These are phyloP conservation scores for Lactarius sp. DNA, from an alignment of 768 basidiomycete species.

Conservation along the genomic window DNA sequence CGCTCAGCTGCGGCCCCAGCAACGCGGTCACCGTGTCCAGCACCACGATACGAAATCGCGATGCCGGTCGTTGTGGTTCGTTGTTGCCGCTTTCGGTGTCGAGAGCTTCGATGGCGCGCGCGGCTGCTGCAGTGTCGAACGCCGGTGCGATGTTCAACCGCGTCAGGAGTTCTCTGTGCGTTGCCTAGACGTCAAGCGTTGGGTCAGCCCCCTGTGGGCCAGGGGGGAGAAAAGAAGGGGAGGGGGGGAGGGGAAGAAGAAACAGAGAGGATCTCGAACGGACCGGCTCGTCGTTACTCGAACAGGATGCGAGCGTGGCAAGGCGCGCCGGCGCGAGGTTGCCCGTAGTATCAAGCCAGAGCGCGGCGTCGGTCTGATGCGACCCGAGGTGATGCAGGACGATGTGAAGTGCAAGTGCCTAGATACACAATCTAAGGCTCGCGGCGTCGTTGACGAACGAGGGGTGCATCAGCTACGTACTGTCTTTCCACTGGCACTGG, in stretches of 20 bases:
- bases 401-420: constrained; percentile 61
- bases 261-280: neutral
- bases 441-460: neutral
- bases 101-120: constrained; percentile 14
- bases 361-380: constrained; percentile 36
- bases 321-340: constrained; percentile 55
- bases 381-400: constrained; percentile 48
- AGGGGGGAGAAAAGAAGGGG: too few species aligned
- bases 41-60: constrained; percentile 43
- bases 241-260: too few species aligned
- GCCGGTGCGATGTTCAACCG: constrained; percentile 16
- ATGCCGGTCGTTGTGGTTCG: neutral
- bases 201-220: neutral
- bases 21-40: constrained; percentile 64
- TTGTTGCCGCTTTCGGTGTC: neutral
- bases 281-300: constrained; percentile 29
- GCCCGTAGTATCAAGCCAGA: constrained; percentile 73
- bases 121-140: constrained; percentile 9
- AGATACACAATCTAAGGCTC: constrained; percentile 6
- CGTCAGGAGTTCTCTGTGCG: neutral
- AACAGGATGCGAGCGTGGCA: constrained; percentile 30
- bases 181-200: neutral
- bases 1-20: constrained; percentile 57
- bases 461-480: constrained; percentile 37
- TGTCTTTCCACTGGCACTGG: constrained; percentile 61